Evolutionary conservation across 1,139 yeast species (phyloP).

Genomic region (Sugiyamaella japonica): DNA sequence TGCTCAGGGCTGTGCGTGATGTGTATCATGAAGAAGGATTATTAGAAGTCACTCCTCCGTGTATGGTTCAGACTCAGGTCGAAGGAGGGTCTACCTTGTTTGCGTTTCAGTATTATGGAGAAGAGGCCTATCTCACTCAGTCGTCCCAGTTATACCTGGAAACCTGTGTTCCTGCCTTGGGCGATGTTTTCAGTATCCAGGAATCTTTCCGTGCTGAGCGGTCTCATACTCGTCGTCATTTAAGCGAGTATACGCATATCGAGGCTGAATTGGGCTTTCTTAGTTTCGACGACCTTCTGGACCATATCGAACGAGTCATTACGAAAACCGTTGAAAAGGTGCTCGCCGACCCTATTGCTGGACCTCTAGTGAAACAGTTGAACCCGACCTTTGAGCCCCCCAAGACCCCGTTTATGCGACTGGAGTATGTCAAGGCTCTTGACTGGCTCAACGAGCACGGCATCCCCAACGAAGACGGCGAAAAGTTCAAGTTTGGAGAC

Average conservation of each 20-base stretch:
- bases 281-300: conserved; percentile 78
- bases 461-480: conserved; percentile 91
- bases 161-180: conserved; percentile 92
- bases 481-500: conserved; percentile 91
- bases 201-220: conserved; percentile 99
- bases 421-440: conserved; percentile 87
- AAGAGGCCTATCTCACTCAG: conserved; percentile 95
- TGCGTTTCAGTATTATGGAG: conserved; percentile 92
- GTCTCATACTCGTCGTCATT: conserved; percentile 97
- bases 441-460: conserved; percentile 97
- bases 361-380: conserved; percentile 83
- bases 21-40: conserved; percentile 74
- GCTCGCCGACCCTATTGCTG: conserved; percentile 86
- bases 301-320: conserved; percentile 80
- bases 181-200: conserved; percentile 96
- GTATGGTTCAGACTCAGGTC: conserved; percentile 99
- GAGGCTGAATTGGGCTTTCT: conserved; percentile 92
- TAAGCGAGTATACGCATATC: conserved; percentile 94
- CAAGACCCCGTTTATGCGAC: conserved; percentile 79
- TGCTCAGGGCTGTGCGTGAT: conserved; percentile 71
- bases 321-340: conserved; percentile 70
- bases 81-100: conserved; percentile 99
- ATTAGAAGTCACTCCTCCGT: conserved; percentile 96
- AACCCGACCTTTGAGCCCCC: conserved; percentile 91
- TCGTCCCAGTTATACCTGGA: conserved; percentile 96